Evolutionary conservation across 1,284 basidiomycete genomes (phyloP), one percentile per base, ranked within the genome.

Genomic region (Sporisorium scitamineum): DNA sequence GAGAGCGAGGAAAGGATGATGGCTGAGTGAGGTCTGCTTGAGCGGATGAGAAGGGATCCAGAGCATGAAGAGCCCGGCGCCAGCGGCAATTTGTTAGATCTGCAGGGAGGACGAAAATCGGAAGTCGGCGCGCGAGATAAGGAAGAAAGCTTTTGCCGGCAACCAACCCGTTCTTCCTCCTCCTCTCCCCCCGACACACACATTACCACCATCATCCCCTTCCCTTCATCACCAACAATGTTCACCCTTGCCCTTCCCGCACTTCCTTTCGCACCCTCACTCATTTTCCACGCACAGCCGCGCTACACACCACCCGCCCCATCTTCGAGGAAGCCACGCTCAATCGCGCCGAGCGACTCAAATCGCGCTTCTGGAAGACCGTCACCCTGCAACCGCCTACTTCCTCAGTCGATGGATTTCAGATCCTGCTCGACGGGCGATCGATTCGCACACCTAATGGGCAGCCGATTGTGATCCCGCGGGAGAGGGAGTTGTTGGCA

Each of bases 361-460:
- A 78, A 48, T 29, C 65, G 18, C 75, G 80, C 1, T 81, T 81
- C 48, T 81, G 80, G 80, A 81, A 81, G 57, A 67, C 66, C 0
- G 80, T 81, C n/a, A 65, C 54, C 11, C 61, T 65, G 9, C 37
- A 47, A 61, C 62, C 57, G 7, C 74, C 60, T 31, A 54, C 61
- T 7, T 42, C 29, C 3, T 20, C 31, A 14, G 4, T n/a, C 5
- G 44, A 52, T n/a, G 72, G 72, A 22, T 89, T 90, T 70, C 87
- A 89, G 18, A 89, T 98, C 44, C 92, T 91, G 6, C 89, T 99
- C 53, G 96, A 99, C 87, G 89, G 90, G 69, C 90, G 94, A 27
- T 88, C 92, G 0, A 88, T 99, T 61, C 94, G 93, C 85, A 98
- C 96, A 18, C 95, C 96, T 0, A 89, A 88, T 0, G 95, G 95